These are phyloP conservation scores for Aspergillus aculeatinus DNA, from an alignment of 2,329 filamentous ascomycete genomes.

Conservation along the genomic window DNA sequence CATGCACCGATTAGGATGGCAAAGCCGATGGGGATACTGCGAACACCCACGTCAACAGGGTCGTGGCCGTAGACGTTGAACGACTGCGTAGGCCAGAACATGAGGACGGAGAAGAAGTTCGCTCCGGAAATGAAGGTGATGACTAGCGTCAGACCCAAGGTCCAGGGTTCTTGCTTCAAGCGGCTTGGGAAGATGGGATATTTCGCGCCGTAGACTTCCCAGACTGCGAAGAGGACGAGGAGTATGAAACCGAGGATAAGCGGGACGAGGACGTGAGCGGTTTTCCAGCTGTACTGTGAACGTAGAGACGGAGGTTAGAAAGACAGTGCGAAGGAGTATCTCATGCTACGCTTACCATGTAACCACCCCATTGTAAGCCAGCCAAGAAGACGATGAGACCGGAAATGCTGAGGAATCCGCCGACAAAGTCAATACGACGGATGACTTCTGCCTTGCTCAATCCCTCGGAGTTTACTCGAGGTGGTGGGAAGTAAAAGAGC, in stretches of 20 bases:
- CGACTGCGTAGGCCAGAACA: slow-evolving; percentile 64
- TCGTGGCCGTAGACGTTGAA: slow-evolving; percentile 67
- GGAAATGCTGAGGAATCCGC: slow-evolving; percentile 49
- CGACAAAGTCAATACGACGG: slow-evolving; percentile 51
- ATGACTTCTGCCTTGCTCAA: slow-evolving; percentile 43
- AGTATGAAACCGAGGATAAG: slow-evolving; percentile 46
- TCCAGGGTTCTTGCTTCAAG: slow-evolving; percentile 50
- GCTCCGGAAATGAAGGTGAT: slow-evolving; percentile 61
- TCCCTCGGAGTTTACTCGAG: slow-evolving; percentile 42
- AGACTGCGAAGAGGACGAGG: slow-evolving; percentile 47
- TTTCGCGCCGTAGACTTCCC: slow-evolving; percentile 48
- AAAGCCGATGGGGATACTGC: slow-evolving; percentile 64
- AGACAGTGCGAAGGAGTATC: background rate
- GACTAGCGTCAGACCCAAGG: slow-evolving; percentile 53
- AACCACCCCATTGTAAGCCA: slow-evolving; percentile 54
- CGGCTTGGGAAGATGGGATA: slow-evolving; percentile 49
- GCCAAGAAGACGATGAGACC: slow-evolving; percentile 51
- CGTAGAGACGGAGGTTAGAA: background rate
- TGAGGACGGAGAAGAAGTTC: slow-evolving; percentile 57
- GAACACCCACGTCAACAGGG: slow-evolving; percentile 62
- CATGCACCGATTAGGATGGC: slow-evolving; percentile 62
- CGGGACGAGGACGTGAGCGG: slow-evolving; percentile 48
- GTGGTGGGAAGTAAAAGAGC: slow-evolving; percentile 49
- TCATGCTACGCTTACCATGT: slow-evolving; percentile 34
- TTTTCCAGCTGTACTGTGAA: slow-evolving; percentile 44